These are phyloP conservation scores for Lyophyllum shimeji DNA, from an alignment of 768 basidiomycete species.

Conservation along the genomic window DNA sequence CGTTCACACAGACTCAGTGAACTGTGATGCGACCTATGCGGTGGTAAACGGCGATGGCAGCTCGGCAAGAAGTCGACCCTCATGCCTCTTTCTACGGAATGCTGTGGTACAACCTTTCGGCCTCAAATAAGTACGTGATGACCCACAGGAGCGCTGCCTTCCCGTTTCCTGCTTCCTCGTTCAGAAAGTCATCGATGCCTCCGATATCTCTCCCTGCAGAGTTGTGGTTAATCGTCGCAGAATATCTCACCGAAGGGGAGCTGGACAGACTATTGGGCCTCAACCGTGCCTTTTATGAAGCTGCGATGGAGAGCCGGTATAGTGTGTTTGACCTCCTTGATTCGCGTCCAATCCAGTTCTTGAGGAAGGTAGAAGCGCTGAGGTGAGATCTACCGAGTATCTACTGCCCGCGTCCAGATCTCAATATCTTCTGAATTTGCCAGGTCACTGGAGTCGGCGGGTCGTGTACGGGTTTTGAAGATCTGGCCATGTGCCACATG, in stretches of 20 bases:
- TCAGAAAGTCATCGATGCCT: neutral
- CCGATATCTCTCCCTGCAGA: constrained; percentile 17
- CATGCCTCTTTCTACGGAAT: no score
- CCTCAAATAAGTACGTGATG: no score
- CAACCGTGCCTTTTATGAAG: constrained; percentile 21
- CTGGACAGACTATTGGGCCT: constrained; percentile 15
- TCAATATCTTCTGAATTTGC: constrained; percentile 1
- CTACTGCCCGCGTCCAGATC: neutral
- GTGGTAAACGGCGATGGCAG: no score
- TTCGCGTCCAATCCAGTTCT: constrained; percentile 17
- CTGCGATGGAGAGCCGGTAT: constrained; percentile 25
- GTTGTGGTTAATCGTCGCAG: constrained; percentile 22
- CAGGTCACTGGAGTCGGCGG: constrained; percentile 11
- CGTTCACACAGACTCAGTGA: no score
- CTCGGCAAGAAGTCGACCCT: no score
- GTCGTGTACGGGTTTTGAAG: constrained; percentile 23
- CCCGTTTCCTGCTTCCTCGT: neutral
- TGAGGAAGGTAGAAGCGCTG: constrained; percentile 19
- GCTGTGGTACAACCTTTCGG: no score
- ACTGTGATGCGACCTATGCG: no score
- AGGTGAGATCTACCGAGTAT: constrained; percentile 18
- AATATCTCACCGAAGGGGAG: constrained; percentile 17
- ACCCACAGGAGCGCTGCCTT: no score
- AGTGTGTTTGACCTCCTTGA: constrained; percentile 24
- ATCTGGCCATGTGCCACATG: constrained; percentile 26